phyloP scores from a whole-genome alignment of 768 basidiomycete species.

The Favolaschia claudopus region DNA sequence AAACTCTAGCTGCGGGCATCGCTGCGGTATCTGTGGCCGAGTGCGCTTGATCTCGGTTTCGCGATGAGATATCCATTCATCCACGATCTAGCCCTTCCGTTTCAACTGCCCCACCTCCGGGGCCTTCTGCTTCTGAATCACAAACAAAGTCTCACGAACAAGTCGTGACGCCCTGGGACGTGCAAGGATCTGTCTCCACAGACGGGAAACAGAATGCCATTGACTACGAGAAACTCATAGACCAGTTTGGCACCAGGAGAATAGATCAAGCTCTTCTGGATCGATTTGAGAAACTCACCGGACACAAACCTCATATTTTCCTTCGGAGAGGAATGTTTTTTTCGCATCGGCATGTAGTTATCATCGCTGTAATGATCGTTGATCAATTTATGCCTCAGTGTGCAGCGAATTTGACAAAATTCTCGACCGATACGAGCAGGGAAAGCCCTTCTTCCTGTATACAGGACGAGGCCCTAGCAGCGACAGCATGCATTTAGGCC shows the following conservation, averaged over 20 bases:
- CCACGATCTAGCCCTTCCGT: slow-evolving; percentile 10
- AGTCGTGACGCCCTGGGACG: slow-evolving; percentile 97
- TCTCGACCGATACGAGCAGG: slow-evolving; percentile 93
- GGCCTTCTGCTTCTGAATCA: slow-evolving; percentile 13
- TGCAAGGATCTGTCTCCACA: slow-evolving; percentile 85
- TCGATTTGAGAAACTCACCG: slow-evolving; percentile 92
- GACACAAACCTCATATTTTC: slow-evolving; percentile 85
- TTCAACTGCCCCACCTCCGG: slow-evolving; percentile 24
- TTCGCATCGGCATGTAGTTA: slow-evolving; percentile 82
- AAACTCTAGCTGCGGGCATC: slow-evolving; percentile 36
- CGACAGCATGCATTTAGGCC: slow-evolving; percentile 96
- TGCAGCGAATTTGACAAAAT: slow-evolving; percentile 93
- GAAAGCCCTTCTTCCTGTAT: slow-evolving; percentile 97
- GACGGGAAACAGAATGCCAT: slow-evolving; percentile 94
- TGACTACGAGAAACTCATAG: slow-evolving; percentile 95
- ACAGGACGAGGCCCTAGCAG: slow-evolving; percentile 97
- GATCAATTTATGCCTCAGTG: slow-evolving; percentile 5
- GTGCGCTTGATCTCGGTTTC: slow-evolving; percentile 32
- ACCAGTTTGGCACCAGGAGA: slow-evolving; percentile 90
- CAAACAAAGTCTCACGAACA: slow-evolving; percentile 54
- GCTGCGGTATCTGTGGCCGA: slow-evolving; percentile 34
- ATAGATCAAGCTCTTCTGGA: slow-evolving; percentile 80
- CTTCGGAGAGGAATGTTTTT: slow-evolving; percentile 95
- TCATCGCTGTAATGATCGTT: slow-evolving; percentile 16
- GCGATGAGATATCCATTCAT: slow-evolving; percentile 4